phyloP scores from a whole-genome alignment of 1,284 basidiomycete genomes.

The Cryptococcus sp. region DNA sequence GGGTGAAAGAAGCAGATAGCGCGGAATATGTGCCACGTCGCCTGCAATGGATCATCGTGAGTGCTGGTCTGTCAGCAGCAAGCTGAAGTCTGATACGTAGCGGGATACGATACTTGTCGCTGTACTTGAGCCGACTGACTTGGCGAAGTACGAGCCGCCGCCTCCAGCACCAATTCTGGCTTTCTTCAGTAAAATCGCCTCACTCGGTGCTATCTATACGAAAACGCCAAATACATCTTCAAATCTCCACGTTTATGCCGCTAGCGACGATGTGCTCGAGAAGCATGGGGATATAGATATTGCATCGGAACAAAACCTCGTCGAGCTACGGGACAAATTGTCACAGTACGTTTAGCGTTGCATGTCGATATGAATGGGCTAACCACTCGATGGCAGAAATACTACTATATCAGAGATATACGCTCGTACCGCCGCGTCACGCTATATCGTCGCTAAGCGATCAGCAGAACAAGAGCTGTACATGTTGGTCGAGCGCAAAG shows the following conservation, averaged over 20 bases:
- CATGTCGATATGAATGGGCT: too few species aligned
- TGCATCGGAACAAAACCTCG: background rate
- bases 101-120: conserved; percentile 34
- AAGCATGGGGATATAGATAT: background rate
- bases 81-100: conserved; percentile 11
- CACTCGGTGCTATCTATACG: too few species aligned
- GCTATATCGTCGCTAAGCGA: conserved; percentile 25
- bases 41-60: conserved; percentile 38
- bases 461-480: conserved; percentile 26
- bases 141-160: too few species aligned
- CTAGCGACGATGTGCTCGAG: too few species aligned
- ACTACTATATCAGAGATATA: conserved; percentile 22
- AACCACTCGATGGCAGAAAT: background rate
- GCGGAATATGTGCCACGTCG: conserved; percentile 9
- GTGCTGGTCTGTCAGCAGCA: conserved; percentile 8
- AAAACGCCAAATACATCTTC: too few species aligned
- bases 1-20: conserved; percentile 2
- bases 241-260: too few species aligned
- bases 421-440: conserved; percentile 24
- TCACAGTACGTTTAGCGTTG: too few species aligned
- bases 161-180: too few species aligned
- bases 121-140: conserved; percentile 10
- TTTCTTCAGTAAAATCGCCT: too few species aligned
- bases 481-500: conserved; percentile 32
- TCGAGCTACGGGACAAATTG: background rate